Evolutionary conservation across 176 grass and related monocot species (phyloP).

Genomic region (Rhynchospora breviuscula): DNA sequence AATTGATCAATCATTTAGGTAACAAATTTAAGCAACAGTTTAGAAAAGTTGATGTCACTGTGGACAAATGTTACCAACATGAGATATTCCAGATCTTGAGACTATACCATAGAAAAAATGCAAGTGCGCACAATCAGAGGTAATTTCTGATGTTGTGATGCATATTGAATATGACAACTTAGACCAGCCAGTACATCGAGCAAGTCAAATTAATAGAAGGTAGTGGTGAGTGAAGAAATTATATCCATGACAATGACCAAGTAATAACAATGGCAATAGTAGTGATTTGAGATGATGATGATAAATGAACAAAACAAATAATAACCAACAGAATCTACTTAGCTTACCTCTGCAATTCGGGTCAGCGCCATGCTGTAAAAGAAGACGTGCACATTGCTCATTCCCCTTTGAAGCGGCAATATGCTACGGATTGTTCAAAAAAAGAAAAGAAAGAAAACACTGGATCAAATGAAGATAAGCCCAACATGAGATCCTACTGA

Average conservation of each 20-base stretch:
- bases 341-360: conserved; percentile 70
- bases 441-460: not conserved
- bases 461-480: not conserved
- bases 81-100: not conserved
- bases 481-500: not conserved
- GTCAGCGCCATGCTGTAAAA: conserved; percentile 76
- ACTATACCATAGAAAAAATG: not conserved
- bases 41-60: not conserved
- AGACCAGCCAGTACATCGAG: not conserved
- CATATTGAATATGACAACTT: not conserved
- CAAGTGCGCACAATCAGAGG: not conserved
- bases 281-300: not conserved
- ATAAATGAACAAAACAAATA: not conserved
- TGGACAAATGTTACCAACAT: not conserved
- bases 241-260: not conserved
- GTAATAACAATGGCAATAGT: not conserved
- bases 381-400: conserved; percentile 52
- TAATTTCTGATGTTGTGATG: not conserved
- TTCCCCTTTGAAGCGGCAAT: conserved; percentile 84
- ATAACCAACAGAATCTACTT: conserved; percentile 1
- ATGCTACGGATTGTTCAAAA: conserved; percentile 54
- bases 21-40: not conserved
- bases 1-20: not conserved
- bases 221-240: not conserved
- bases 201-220: not conserved